Conservation (phyloP, 441 rosid genomes). For the Gossypium laxum region DNA sequence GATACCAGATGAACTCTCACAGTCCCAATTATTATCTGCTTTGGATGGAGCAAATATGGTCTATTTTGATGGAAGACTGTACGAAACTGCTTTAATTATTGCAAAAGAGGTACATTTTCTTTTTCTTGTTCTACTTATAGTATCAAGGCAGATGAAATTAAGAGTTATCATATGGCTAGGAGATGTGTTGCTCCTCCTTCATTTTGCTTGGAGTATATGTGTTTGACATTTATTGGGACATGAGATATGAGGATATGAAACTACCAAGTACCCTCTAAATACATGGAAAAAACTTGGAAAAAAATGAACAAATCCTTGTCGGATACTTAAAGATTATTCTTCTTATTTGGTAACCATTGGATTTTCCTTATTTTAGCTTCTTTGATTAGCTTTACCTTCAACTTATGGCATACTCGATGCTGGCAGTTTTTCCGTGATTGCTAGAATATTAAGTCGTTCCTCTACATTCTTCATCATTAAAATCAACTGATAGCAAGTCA, state of each 20-base stretch:
- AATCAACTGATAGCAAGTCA: conserved; percentile 13
- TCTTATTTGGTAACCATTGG: background rate
- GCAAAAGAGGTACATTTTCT: conserved; percentile 59
- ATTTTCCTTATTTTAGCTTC: background rate
- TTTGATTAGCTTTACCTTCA: conserved; percentile 2
- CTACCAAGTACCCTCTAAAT: too few species aligned
- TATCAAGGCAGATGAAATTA: background rate
- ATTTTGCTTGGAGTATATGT: too few species aligned
- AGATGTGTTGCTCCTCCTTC: background rate
- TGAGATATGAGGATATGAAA: too few species aligned
- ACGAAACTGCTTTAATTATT: conserved; percentile 56
- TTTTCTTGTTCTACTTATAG: conserved; percentile 12
- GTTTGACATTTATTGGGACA: too few species aligned
- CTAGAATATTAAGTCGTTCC: background rate
- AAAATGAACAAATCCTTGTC: too few species aligned
- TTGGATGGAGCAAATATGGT: conserved; percentile 51
- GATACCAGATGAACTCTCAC: conserved; percentile 53
- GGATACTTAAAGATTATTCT: too few species aligned
- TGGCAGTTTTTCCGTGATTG: background rate
- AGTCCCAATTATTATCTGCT: conserved; percentile 43
- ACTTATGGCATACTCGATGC: background rate
- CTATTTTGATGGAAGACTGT: conserved; percentile 67
- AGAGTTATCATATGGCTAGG: background rate
- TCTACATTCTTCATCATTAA: conserved; percentile 1
- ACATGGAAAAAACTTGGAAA: too few species aligned